Evolutionary conservation across 768 basidiomycete species (phyloP).

Genomic region (Tulasnella calospora): DNA sequence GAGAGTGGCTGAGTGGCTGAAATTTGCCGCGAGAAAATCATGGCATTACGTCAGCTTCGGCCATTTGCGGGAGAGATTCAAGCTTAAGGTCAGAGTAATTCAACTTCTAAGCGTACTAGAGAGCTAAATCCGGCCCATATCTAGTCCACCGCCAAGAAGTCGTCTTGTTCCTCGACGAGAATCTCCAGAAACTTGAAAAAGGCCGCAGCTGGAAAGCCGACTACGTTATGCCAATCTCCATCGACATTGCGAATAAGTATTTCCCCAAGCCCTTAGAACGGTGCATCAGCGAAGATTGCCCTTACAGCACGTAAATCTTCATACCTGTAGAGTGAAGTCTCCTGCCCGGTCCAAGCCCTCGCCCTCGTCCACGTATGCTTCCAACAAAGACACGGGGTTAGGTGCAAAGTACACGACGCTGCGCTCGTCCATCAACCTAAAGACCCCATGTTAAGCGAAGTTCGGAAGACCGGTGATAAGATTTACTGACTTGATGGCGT

Average conservation of each 20-base stretch:
- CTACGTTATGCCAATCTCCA: conserved; percentile 85
- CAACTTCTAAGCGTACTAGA: too few species aligned
- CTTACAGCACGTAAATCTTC: conserved; percentile 25
- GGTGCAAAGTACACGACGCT: conserved; percentile 73
- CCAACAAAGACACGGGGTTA: conserved; percentile 51
- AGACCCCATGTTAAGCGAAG: not conserved
- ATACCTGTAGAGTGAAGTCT: conserved; percentile 89
- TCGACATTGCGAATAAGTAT: conserved; percentile 78
- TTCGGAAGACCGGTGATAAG: not conserved
- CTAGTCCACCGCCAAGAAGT: conserved; percentile 49
- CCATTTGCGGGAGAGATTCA: too few species aligned
- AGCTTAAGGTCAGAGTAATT: too few species aligned
- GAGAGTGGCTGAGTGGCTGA: conserved; percentile 5
- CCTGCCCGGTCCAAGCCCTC: conserved; percentile 88
- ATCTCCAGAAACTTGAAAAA: conserved; percentile 70
- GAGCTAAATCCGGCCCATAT: not conserved
- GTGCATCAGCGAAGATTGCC: not conserved
- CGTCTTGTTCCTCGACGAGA: conserved; percentile 68
- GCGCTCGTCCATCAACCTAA: conserved; percentile 76
- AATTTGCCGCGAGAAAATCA: not conserved
- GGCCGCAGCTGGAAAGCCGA: conserved; percentile 85
- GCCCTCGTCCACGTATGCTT: conserved; percentile 78
- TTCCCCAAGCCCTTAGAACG: conserved; percentile 66
- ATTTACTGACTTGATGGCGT: conserved; percentile 54
- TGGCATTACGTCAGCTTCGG: not conserved